phyloP scores from a whole-genome alignment of 2,329 filamentous ascomycete species.

The Bipolaris sorokiniana region DNA sequence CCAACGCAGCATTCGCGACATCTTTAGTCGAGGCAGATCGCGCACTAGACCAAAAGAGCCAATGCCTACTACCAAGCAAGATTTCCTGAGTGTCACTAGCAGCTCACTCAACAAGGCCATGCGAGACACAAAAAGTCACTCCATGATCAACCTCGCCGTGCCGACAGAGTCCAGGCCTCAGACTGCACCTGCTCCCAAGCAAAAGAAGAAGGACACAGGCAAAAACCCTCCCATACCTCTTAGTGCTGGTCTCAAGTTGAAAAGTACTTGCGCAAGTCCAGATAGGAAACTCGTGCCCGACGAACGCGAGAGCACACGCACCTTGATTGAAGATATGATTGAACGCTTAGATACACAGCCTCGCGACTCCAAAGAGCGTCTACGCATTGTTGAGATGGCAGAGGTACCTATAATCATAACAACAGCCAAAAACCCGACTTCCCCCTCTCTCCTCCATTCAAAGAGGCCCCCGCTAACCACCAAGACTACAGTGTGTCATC shows the following conservation, averaged over 20 bases:
- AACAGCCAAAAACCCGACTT: neutral
- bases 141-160: conserved; percentile 18
- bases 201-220: neutral
- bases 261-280: neutral
- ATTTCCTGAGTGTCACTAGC: conserved; percentile 21
- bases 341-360: conserved; percentile 16
- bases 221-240: neutral
- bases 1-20: conserved; percentile 34
- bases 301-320: neutral
- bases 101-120: conserved; percentile 30
- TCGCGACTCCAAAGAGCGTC: conserved; percentile 19
- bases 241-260: neutral
- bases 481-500: conserved; percentile 28
- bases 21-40: conserved; percentile 30
- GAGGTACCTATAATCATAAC: conserved; percentile 22
- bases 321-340: conserved; percentile 23
- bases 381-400: conserved; percentile 31
- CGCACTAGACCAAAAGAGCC: conserved; percentile 2
- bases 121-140: conserved; percentile 24
- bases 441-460: conserved; percentile 1
- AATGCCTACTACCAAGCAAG: conserved; percentile 17
- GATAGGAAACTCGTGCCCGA: neutral
- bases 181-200: neutral
- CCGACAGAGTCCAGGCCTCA: conserved; percentile 6
- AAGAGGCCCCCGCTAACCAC: conserved; percentile 20